Evolutionary conservation across 1,284 basidiomycete genomes (phyloP).

Genomic region (Agaricales sp.): DNA sequence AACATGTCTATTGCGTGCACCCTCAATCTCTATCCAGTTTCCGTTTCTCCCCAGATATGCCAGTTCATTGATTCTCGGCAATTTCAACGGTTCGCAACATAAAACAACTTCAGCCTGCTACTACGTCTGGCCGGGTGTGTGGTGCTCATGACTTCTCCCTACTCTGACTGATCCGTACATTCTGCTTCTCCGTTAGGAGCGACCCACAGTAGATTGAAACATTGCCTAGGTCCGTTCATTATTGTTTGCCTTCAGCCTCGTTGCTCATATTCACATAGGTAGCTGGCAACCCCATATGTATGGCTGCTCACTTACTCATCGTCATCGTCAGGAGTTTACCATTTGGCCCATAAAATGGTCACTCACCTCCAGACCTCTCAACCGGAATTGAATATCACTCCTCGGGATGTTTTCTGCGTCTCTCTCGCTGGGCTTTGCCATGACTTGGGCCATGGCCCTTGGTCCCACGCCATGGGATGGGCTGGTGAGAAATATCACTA

Average conservation of each 20-base stretch:
- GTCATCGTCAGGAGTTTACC: constrained; percentile 52
- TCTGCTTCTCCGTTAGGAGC: constrained; percentile 32
- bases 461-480: constrained; percentile 68
- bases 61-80: too few relatives aligned
- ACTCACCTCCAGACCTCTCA: constrained; percentile 48
- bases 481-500: constrained; percentile 13
- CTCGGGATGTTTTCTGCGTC: constrained; percentile 57
- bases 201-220: constrained; percentile 72
- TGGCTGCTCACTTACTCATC: too few relatives aligned
- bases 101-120: constrained; percentile 68
- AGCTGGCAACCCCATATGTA: too few relatives aligned
- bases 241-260: not conserved
- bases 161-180: not conserved
- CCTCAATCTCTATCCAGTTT: not conserved
- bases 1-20: not conserved
- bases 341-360: constrained; percentile 53
- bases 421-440: constrained; percentile 64
- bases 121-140: constrained; percentile 58
- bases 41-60: constrained; percentile 14
- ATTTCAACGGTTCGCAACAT: constrained; percentile 61
- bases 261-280: too few relatives aligned
- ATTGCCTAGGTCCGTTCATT: constrained; percentile 49
- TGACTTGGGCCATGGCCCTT: constrained; percentile 66
- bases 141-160: not conserved
- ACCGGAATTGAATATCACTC: constrained; percentile 50